Evolutionary conservation across 2,329 filamentous ascomycete genomes (phyloP), one percentile per base, ranked within the genome.

Genomic region (Microdochium bolleyi): DNA sequence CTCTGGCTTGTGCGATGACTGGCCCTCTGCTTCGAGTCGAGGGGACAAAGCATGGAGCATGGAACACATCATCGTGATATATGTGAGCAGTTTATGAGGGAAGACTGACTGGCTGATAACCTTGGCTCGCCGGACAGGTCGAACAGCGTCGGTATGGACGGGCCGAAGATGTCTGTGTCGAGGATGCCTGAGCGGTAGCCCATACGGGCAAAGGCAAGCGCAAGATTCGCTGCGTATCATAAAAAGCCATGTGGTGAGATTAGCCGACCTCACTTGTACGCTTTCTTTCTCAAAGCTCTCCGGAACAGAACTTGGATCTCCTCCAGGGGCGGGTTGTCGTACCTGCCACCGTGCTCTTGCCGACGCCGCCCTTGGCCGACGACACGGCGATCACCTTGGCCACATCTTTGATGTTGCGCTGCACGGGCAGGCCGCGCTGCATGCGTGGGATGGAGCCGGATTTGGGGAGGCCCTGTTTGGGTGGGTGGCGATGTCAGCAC

Each of bases 331-430:
- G 52, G 38, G 16, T 52, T 11, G 34, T 68, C 70, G 51, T 63
- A 89, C 89, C 87, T 54, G 92, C 86, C 48, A 97, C 84, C 8
- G 94, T 99, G 60, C 90, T 96, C 67, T 99, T 99, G 1, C 94
- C 94, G 0, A 99, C 94, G n/a, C 94, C 94, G 2, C 94, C 94
- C 66, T 99, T 99, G 14, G 94, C 94, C 1, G 92, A 97, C 3
- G 91, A 96, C 14, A 99, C 89, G n/a, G 92, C 91, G 54, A 99
- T 83, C n/a, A 96, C 84, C 67, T 95, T 96, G 58, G 84, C 81
- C 24, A 99, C 92, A 66, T 92, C 84, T 24, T 81, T 80, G 60
- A 99, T 95, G 60, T 82, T 84, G 58, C 89, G 82, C 62, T 87
- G 85, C 61, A 90, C 82, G 0, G 94, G 92, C 11, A 95, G 78